phyloP scores from a whole-genome alignment of 345 rosid species.

The Arabidopsis suecica region DNA sequence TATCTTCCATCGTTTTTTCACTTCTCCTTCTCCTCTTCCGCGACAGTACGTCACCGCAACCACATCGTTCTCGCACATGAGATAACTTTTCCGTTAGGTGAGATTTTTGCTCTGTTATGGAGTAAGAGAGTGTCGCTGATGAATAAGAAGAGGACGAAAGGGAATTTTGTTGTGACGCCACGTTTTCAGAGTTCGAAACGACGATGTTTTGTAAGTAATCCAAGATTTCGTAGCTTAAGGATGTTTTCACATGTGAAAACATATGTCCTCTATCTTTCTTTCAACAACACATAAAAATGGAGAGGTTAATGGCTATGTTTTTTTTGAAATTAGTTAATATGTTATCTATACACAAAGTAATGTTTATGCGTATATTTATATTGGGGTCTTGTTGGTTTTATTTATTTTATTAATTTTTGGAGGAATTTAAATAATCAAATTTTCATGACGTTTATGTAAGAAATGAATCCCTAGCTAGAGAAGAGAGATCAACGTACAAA shows the following conservation, averaged over 20 bases:
- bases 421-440: neutral
- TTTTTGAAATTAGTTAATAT: too few species aligned
- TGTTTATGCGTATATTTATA: neutral
- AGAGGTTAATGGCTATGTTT: neutral
- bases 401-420: neutral
- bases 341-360: neutral
- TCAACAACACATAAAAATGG: neutral
- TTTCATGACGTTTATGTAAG: neutral
- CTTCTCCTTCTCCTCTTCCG: conserved; percentile 51
- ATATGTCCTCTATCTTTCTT: neutral
- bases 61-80: conserved; percentile 20
- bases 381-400: neutral
- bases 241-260: conserved; percentile 11
- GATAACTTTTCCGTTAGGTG: neutral
- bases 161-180: neutral
- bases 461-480: conserved; percentile 24
- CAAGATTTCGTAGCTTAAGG: conserved; percentile 6
- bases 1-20: conserved; percentile 55
- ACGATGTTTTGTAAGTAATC: conserved; percentile 16
- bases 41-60: neutral
- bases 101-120: conserved; percentile 28
- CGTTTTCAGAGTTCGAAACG: neutral
- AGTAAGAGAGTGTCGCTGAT: conserved; percentile 24
- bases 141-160: neutral
- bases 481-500: neutral